Base-by-base conservation (phyloP, 1,284 basidiomycete genomes). In the Coriolopsis trogii region DNA sequence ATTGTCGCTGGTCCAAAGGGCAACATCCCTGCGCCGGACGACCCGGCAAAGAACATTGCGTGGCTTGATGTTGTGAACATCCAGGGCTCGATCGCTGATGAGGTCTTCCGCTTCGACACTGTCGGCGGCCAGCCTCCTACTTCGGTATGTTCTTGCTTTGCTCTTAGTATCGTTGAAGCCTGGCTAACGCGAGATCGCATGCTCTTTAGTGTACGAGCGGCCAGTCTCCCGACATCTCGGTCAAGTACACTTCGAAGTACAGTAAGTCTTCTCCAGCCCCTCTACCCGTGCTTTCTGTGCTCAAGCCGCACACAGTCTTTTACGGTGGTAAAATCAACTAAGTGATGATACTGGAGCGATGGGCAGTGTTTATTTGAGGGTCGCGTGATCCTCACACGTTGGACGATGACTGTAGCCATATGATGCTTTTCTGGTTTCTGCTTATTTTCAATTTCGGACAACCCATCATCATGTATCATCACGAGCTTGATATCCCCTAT, bases 121-220 rank as follows among this genome's bases (percentile, higher is more conserved):
- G 71, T 73, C 20, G 74, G 72, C 29, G 85, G 87, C n/a, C 81
- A 85, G 63, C 81, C 85, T 12, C 83, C 85, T 28, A 57, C 77
- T n/a, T 73, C 73, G 13, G 79, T 80, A 60, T 64, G 74, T 68
- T 15, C 16, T 15, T 43, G 20, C 25, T 38, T 21, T 31, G 43
- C 6, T 6, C 6, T 23, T 7, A 4, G 13, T 18, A 25, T 23
- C 2, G 12, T 8, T 12, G 16, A 21, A 10, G 16, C 3, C 9
- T 24, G 16, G 42, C 36, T 49, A 30, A 42, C 15, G 36, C 20
- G 28, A 24, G 9, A n/a, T n/a, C n/a, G n/a, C n/a, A n/a, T 15
- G 10, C 4, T 15, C 15, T 49, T 6, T 56, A 67, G 63, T 69
- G 67, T 59, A 45, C 24, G 7, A 59, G 42, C 33, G 65, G 64